phyloP scores from a whole-genome alignment of 306 rosid species.

The Ceratonia siliqua region DNA sequence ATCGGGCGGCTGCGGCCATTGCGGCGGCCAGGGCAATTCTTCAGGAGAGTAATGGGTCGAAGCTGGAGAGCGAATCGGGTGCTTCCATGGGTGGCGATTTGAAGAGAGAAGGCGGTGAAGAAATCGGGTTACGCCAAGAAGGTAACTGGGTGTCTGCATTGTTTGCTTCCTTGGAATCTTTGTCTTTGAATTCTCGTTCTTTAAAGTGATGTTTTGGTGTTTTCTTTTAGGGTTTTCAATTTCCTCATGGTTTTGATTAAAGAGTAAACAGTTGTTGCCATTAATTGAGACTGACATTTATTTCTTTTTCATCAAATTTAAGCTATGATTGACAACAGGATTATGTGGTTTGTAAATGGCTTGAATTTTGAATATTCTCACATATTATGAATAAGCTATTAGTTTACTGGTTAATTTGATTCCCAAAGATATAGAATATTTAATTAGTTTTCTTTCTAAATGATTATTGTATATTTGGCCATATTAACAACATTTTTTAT shows the following conservation, averaged over 20 bases:
- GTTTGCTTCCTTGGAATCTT: not conserved
- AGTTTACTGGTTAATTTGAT: not conserved
- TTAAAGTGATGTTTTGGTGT: not conserved
- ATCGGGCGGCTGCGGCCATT: constrained; percentile 91
- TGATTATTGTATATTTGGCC: not conserved
- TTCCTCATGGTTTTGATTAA: not conserved
- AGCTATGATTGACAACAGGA: not conserved
- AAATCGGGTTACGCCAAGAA: constrained; percentile 9
- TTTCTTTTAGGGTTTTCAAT: constrained; percentile 27
- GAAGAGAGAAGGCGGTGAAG: not conserved
- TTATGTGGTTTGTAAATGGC: not conserved
- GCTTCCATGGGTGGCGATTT: not conserved
- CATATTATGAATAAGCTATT: not conserved
- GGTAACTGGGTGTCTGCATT: constrained; percentile 36
- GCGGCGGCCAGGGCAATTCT: constrained; percentile 69
- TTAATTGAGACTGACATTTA: not conserved
- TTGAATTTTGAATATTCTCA: not conserved
- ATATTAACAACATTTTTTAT: not conserved
- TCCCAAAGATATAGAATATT: not conserved
- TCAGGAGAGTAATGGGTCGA: constrained; percentile 26
- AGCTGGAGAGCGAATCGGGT: constrained; percentile 8
- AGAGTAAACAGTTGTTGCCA: not conserved
- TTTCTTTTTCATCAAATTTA: not conserved
- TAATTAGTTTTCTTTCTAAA: not conserved
- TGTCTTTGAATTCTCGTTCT: not conserved